Evolutionary conservation across 345 rosid genomes (phyloP).

Genomic region (Linum lewisii): DNA sequence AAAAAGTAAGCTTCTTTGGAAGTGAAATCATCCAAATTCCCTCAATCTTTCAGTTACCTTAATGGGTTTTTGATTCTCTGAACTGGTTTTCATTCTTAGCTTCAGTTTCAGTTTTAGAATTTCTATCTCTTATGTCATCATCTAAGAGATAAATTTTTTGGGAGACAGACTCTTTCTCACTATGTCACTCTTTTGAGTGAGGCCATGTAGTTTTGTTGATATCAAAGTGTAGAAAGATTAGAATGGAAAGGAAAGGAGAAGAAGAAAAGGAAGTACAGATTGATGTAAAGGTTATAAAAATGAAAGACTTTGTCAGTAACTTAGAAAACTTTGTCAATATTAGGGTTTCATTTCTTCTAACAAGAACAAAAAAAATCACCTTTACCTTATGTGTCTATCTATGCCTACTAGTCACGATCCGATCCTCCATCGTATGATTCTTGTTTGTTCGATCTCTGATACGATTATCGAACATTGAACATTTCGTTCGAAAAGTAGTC

Average conservation of each 20-base stretch:
- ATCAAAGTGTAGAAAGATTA: constrained; percentile 26
- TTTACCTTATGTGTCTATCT: constrained; percentile 2
- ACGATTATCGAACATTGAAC: too few relatives aligned
- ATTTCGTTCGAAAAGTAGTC: constrained; percentile 14
- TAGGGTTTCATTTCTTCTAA: constrained; percentile 31
- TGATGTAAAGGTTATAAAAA: constrained; percentile 11
- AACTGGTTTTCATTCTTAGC: too few relatives aligned
- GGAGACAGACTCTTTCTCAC: constrained; percentile 9
- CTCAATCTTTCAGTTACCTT: background rate
- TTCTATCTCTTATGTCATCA: constrained; percentile 11
- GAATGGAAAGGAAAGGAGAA: constrained; percentile 16
- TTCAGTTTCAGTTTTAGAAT: background rate
- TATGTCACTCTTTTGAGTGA: constrained; percentile 4
- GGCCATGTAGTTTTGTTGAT: background rate
- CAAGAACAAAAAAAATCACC: too few relatives aligned
- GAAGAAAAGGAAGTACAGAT: constrained; percentile 14
- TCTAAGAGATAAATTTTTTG: background rate
- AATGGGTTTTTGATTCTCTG: background rate
- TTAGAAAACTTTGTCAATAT: background rate
- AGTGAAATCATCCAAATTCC: background rate
- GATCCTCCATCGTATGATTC: too few relatives aligned
- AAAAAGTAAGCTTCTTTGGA: background rate
- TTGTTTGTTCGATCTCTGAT: too few relatives aligned
- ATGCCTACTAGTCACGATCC: too few relatives aligned
- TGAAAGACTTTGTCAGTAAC: constrained; percentile 1